phyloP scores from a whole-genome alignment of 2,329 filamentous ascomycete genomes.

The Ophiocordyceps sinensis region DNA sequence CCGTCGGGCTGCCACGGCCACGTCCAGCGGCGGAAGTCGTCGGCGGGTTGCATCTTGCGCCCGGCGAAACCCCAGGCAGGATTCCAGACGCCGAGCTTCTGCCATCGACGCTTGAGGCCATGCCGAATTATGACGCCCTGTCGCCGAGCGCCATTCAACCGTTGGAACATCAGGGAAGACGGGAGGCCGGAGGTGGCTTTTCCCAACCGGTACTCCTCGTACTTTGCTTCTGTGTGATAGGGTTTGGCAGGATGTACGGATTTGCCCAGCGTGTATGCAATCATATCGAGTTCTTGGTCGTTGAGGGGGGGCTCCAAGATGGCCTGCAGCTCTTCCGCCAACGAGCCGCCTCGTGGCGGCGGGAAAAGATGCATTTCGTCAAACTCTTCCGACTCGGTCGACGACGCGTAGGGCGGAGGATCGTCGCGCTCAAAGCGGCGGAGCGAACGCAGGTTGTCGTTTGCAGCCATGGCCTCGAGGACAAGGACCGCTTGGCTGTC shows the following conservation, averaged over 20 bases:
- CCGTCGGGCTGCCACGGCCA: background rate
- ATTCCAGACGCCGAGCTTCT: slow-evolving; percentile 2
- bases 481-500: background rate
- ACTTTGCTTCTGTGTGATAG: background rate
- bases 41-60: background rate
- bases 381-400: background rate
- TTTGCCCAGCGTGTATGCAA: background rate
- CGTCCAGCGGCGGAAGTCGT: background rate
- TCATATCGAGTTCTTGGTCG: background rate
- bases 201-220: background rate
- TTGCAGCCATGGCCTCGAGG: background rate
- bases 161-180: background rate
- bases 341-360: background rate
- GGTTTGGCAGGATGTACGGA: background rate
- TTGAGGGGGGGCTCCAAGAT: background rate
- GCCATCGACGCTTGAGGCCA: slow-evolving; percentile 1
- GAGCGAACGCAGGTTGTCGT: background rate
- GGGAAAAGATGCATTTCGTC: background rate
- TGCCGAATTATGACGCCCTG: background rate
- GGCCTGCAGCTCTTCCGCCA: background rate
- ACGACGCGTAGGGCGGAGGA: background rate
- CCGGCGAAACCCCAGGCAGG: slow-evolving; percentile 1
- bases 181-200: too few species aligned
- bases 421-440: slow-evolving; percentile 1
- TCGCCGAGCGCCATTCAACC: background rate